These are phyloP conservation scores for Amesomyces nigricolor DNA, from an alignment of 2,329 filamentous ascomycete species.

Conservation along the genomic window DNA sequence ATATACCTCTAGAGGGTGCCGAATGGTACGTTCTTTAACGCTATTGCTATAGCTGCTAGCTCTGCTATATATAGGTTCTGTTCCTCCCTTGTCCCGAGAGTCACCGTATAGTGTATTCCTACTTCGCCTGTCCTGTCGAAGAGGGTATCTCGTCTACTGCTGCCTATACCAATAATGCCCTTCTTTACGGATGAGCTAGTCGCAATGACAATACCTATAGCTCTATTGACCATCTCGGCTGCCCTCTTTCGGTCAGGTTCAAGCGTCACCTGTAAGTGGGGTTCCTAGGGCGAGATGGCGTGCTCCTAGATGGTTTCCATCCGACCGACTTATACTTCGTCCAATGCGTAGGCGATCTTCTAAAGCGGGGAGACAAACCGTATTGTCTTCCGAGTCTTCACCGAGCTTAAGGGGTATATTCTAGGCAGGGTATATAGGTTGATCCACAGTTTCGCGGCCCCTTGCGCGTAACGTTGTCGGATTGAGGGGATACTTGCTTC, in stretches of 20 bases:
- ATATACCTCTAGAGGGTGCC: background rate
- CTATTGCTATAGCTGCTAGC: no score
- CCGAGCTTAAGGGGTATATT: conserved; percentile 19
- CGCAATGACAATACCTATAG: conserved; percentile 11
- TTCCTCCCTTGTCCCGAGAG: conserved; percentile 11
- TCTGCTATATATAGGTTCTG: no score
- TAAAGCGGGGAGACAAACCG: conserved; percentile 15
- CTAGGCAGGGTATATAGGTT: conserved; percentile 10
- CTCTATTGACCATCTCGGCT: conserved; percentile 6
- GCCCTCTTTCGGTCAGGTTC: background rate
- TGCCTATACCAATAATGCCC: conserved; percentile 11
- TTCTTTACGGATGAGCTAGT: conserved; percentile 11
- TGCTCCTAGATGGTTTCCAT: conserved; percentile 12
- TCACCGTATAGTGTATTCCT: conserved; percentile 4
- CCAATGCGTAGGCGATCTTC: conserved; percentile 9
- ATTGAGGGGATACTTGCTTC: no score
- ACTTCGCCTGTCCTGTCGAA: conserved; percentile 5
- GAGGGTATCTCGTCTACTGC: conserved; percentile 7
- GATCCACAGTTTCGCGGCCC: conserved; percentile 21
- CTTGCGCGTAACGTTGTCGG: background rate
- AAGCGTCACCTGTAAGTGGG: conserved; percentile 1
- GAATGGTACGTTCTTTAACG: no score
- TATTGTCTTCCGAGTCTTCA: conserved; percentile 3
- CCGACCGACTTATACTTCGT: conserved; percentile 3
- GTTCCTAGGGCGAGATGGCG: conserved; percentile 10